Conservation (phyloP, 2,329 filamentous ascomycete genomes). For the Shiraia bambusicola region DNA sequence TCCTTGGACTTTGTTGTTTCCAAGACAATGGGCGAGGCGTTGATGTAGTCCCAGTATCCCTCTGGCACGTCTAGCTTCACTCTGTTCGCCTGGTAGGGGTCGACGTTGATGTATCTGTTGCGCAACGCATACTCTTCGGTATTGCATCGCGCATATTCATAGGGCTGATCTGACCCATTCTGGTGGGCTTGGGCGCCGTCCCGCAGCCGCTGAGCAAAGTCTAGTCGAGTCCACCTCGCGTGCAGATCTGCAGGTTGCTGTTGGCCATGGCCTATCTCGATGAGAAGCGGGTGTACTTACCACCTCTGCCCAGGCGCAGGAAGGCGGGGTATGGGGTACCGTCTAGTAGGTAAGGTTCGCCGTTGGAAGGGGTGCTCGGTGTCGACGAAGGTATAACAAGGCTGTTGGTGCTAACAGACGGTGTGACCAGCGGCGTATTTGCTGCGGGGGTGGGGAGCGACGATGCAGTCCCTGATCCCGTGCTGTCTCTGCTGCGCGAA, state of each 20-base stretch:
- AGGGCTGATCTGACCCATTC: conserved; percentile 47
- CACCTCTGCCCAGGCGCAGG: conserved; percentile 51
- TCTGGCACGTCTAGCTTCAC: conserved; percentile 77
- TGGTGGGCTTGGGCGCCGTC: conserved; percentile 42
- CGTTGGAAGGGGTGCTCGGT: conserved; percentile 11
- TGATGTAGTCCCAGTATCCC: conserved; percentile 58
- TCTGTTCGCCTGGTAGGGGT: conserved; percentile 85
- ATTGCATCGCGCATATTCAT: conserved; percentile 60
- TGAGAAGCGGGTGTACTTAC: conserved; percentile 47
- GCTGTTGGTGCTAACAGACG: conserved; percentile 36
- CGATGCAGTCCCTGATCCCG: conserved; percentile 31
- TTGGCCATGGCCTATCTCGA: conserved; percentile 12
- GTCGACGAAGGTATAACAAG: conserved; percentile 30
- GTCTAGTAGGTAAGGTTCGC: conserved; percentile 18
- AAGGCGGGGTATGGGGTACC: conserved; percentile 53
- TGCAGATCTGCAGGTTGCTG: conserved; percentile 53
- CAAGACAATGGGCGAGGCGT: conserved; percentile 51
- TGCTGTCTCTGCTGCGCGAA: conserved; percentile 44
- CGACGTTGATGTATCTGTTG: conserved; percentile 88
- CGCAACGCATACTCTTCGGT: conserved; percentile 60
- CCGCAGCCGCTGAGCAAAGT: conserved; percentile 60
- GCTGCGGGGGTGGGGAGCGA: conserved; percentile 27
- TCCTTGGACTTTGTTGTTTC: conserved; percentile 44
- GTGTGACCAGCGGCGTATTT: conserved; percentile 26
- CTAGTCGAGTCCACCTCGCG: conserved; percentile 61